phyloP scores from a whole-genome alignment of 164 flowering plant genomes.

The Stephania japonica region DNA sequence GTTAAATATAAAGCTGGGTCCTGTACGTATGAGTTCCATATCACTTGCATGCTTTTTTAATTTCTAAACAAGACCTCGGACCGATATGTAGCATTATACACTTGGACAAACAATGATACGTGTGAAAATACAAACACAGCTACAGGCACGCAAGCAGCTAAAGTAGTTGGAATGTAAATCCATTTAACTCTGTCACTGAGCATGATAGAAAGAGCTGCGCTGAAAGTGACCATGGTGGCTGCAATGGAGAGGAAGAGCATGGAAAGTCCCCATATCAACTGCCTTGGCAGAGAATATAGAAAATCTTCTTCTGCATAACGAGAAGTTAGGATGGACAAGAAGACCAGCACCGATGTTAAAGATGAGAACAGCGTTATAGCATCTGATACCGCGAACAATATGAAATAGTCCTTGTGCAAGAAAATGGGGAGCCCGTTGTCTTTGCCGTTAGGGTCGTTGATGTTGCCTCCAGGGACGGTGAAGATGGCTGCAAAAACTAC shows the following conservation, averaged over 20 bases:
- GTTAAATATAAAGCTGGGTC: no score
- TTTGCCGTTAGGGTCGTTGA: not conserved
- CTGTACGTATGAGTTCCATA: no score
- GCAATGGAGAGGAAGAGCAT: slow-evolving; percentile 21
- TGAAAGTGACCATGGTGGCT: slow-evolving; percentile 23
- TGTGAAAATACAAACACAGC: not conserved
- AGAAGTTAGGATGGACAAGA: slow-evolving; percentile 21
- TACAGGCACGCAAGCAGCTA: slow-evolving; percentile 1
- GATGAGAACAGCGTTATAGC: slow-evolving; percentile 22
- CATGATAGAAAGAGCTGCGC: slow-evolving; percentile 12
- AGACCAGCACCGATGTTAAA: slow-evolving; percentile 15
- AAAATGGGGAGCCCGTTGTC: slow-evolving; percentile 5
- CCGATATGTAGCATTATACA: slow-evolving; percentile 4
- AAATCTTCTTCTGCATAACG: slow-evolving; percentile 21
- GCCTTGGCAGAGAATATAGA: slow-evolving; percentile 13
- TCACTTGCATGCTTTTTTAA: no score
- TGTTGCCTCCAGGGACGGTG: slow-evolving; percentile 22
- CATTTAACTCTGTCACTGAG: not conserved
- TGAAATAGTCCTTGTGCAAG: not conserved
- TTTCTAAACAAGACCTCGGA: slow-evolving; percentile 19
- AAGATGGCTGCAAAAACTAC: slow-evolving; percentile 22
- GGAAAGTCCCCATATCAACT: slow-evolving; percentile 17
- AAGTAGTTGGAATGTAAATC: not conserved
- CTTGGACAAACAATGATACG: not conserved
- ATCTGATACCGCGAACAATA: slow-evolving; percentile 13